Percentiles rank a stretch among this genome's conserved stretches.
Evolutionary conservation across 1,284 basidiomycete genomes (phyloP).

Genomic region (Irpex sp.): DNA sequence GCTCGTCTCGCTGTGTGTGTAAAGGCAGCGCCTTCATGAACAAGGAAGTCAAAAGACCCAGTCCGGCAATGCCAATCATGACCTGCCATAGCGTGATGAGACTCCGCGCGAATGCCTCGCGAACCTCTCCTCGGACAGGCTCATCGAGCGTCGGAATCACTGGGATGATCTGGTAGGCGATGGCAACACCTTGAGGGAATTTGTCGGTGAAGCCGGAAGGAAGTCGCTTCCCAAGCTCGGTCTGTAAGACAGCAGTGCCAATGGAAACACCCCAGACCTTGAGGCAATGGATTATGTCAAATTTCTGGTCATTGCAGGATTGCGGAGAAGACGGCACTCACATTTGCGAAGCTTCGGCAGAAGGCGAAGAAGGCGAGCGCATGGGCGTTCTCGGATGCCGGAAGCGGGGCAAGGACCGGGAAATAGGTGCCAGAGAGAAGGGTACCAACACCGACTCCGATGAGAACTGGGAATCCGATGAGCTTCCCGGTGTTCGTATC

Average conservation of each 20-base stretch:
- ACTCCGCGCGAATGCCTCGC: constrained; percentile 31
- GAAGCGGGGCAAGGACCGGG: constrained; percentile 15
- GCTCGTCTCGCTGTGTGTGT: constrained; percentile 26
- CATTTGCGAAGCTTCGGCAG: constrained; percentile 12
- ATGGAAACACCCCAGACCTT: constrained; percentile 39
- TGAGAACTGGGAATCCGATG: constrained; percentile 5
- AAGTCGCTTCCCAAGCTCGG: constrained; percentile 31
- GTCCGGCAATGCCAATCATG: constrained; percentile 30
- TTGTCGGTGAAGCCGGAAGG: constrained; percentile 28
- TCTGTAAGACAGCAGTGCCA: constrained; percentile 36
- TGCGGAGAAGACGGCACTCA: constrained; percentile 3
- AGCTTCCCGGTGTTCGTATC: neutral
- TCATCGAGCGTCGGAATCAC: constrained; percentile 28
- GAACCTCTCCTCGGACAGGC: constrained; percentile 28
- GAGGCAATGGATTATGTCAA: constrained; percentile 13
- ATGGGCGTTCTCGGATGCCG: constrained; percentile 13
- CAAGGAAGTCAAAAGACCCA: constrained; percentile 28
- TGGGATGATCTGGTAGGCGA: constrained; percentile 36
- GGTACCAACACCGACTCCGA: constrained; percentile 8
- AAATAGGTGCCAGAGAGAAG: constrained; percentile 9
- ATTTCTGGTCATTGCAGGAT: constrained; percentile 19
- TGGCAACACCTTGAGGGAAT: constrained; percentile 29
- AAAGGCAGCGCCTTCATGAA: constrained; percentile 33
- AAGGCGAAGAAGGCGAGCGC: constrained; percentile 15
- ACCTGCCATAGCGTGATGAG: constrained; percentile 31